Percentiles rank a stretch among this genome's conserved stretches.
Evolutionary conservation across 257 asterid genomes (phyloP).

Genomic region (Nicotiana benthamiana): DNA sequence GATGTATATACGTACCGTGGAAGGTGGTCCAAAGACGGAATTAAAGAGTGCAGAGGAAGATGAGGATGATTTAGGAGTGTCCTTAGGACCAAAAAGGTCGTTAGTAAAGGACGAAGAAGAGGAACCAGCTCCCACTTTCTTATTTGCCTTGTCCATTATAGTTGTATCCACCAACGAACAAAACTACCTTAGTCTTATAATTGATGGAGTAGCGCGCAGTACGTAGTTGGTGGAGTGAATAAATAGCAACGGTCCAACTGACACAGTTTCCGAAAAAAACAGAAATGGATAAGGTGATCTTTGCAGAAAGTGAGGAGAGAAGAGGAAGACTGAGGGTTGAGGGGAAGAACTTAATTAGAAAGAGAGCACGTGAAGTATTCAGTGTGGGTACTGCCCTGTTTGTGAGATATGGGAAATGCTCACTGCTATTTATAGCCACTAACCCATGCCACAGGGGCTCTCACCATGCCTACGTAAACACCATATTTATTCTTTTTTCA

Average conservation of each 20-base stretch:
- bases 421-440: conserved; percentile 9
- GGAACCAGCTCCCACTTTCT: conserved; percentile 21
- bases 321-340: background rate
- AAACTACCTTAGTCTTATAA: background rate
- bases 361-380: conserved; percentile 16
- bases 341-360: background rate
- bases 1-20: conserved; percentile 29
- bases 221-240: too few species aligned
- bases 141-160: conserved; percentile 51
- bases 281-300: background rate
- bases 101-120: conserved; percentile 40
- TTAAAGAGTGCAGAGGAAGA: conserved; percentile 25
- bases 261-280: background rate
- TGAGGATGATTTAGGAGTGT: background rate
- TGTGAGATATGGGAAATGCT: conserved; percentile 6
- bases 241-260: background rate
- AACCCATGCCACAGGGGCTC: background rate
- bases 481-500: background rate
- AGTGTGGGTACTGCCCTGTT: background rate
- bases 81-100: conserved; percentile 68
- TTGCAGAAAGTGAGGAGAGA: background rate
- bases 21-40: conserved; percentile 56
- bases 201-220: background rate
- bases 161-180: conserved; percentile 8
- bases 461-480: background rate